phyloP scores from a whole-genome alignment of 1,284 basidiomycete species.

The Neonothopanus nambi region DNA sequence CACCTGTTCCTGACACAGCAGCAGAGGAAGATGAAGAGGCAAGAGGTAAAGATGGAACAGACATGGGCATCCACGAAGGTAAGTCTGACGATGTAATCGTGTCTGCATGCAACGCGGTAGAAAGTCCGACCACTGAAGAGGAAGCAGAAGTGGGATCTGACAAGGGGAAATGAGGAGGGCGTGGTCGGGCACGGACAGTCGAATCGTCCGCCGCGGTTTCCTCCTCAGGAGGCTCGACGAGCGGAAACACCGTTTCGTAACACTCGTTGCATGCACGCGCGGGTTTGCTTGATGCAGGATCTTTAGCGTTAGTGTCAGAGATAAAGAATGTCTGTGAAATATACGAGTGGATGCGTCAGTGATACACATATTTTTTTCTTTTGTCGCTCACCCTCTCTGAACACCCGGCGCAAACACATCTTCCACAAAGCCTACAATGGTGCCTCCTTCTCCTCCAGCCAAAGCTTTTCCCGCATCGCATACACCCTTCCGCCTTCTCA shows the following conservation, averaged over 20 bases:
- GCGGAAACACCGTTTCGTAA: slow-evolving; percentile 81
- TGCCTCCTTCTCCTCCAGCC: slow-evolving; percentile 83
- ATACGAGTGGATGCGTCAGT: not conserved
- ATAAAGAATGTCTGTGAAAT: slow-evolving; percentile 74
- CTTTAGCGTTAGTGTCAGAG: slow-evolving; percentile 51
- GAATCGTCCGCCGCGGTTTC: not conserved
- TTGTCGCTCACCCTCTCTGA: slow-evolving; percentile 64
- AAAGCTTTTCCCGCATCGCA: slow-evolving; percentile 79
- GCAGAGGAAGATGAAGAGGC: slow-evolving; percentile 28
- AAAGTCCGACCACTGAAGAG: not conserved
- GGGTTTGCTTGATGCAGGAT: slow-evolving; percentile 48
- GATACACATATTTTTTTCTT: not conserved
- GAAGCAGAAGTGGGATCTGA: slow-evolving; percentile 3
- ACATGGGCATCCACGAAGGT: slow-evolving; percentile 54
- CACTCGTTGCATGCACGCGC: slow-evolving; percentile 85
- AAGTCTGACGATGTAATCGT: slow-evolving; percentile 49
- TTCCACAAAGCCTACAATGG: slow-evolving; percentile 88
- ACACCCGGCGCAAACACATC: slow-evolving; percentile 83
- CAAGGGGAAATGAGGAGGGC: slow-evolving; percentile 14
- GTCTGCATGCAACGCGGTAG: slow-evolving; percentile 4
- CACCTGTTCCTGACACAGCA: not conserved
- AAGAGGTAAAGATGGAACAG: slow-evolving; percentile 34
- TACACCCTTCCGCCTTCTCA: slow-evolving; percentile 76
- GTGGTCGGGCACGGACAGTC: slow-evolving; percentile 9
- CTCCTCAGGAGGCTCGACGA: slow-evolving; percentile 41